A percentile compares a stretch with the other conserved stretches of the same genome.
These are phyloP conservation scores for Pezicula neosporulosa DNA, from an alignment of 2,329 filamentous ascomycete genomes.

Conservation along the genomic window DNA sequence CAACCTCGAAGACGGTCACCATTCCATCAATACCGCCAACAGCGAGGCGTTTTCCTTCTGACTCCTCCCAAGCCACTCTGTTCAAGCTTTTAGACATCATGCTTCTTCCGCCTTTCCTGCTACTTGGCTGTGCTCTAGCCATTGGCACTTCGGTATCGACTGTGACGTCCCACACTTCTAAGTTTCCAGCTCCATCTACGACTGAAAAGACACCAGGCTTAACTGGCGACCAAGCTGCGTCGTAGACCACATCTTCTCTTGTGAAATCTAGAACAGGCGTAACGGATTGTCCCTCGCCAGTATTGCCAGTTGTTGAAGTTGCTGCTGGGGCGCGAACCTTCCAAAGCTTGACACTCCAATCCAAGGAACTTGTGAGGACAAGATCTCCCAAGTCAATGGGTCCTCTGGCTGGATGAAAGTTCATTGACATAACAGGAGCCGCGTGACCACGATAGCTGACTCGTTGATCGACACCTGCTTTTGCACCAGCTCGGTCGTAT, in stretches of 20 bases:
- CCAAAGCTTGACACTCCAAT: constrained; percentile 98
- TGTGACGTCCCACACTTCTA: constrained; percentile 95
- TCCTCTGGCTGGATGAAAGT: constrained; percentile 90
- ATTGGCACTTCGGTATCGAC: constrained; percentile 90
- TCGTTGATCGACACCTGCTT: constrained; percentile 88
- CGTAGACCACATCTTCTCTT: constrained; percentile 95
- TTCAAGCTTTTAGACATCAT: constrained; percentile 85
- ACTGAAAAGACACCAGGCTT: constrained; percentile 93
- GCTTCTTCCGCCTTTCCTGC: constrained; percentile 59
- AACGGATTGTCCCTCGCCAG: constrained; percentile 48
- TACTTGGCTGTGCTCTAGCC: constrained; percentile 70
- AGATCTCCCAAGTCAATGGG: constrained; percentile 93
- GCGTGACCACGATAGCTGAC: constrained; percentile 88
- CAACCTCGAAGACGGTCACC: constrained; percentile 90
- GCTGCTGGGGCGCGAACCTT: constrained; percentile 81
- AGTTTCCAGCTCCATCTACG: constrained; percentile 85
- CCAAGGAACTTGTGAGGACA: constrained; percentile 85
- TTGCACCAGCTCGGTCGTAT: constrained; percentile 95
- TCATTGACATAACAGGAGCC: constrained; percentile 91
- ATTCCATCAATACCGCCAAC: constrained; percentile 90
- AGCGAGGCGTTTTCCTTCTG: constrained; percentile 81
- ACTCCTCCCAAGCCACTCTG: constrained; percentile 89
- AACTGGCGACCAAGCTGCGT: constrained; percentile 90
- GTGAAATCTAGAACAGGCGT: constrained; percentile 83
- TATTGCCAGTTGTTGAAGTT: constrained; percentile 53